A percentile compares a stretch with the other conserved stretches of the same genome.
phyloP scores from a whole-genome alignment of 1,139 yeast species.

The Zhuliangozyma blackwelliae region DNA sequence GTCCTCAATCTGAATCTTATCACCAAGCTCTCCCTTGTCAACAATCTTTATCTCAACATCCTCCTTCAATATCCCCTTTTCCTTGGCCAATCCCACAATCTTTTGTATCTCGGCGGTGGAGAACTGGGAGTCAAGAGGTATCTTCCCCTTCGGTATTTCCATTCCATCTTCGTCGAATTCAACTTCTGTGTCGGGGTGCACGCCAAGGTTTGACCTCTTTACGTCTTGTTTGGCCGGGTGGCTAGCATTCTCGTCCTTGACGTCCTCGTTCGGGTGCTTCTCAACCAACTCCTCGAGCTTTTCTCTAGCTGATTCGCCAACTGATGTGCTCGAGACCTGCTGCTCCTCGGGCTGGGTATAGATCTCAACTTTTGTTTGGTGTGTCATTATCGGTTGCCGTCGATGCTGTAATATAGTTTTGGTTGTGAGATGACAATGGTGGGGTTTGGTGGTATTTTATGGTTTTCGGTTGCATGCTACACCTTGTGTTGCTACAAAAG shows the following conservation, averaged over 20 bases:
- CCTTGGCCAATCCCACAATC: conserved; percentile 28
- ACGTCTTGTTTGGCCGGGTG: too few relatives aligned
- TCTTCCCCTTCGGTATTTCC: conserved; percentile 34
- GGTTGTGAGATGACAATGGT: too few relatives aligned
- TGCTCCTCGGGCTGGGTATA: conserved; percentile 8
- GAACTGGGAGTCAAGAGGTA: conserved; percentile 41
- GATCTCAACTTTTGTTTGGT: conserved; percentile 6
- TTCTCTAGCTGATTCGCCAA: conserved; percentile 3
- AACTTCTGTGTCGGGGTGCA: conserved; percentile 1
- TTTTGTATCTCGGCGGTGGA: conserved; percentile 31
- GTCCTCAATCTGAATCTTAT: conserved; percentile 7
- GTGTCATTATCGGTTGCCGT: too few relatives aligned
- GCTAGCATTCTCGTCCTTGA: neutral
- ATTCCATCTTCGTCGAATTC: conserved; percentile 33
- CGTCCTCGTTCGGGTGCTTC: conserved; percentile 3
- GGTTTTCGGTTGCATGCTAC: too few relatives aligned
- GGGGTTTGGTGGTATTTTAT: too few relatives aligned
- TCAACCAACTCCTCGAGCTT: conserved; percentile 7
- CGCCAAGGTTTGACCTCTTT: neutral
- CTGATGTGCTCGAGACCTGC: neutral
- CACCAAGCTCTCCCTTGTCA: conserved; percentile 18
- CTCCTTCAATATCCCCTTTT: conserved; percentile 25
- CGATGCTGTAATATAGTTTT: too few relatives aligned
- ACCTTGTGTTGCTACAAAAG: too few relatives aligned
- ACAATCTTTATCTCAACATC: conserved; percentile 25